Evolutionary conservation across 495 filamentous ascomycete species (phyloP).

Genomic region (Emericellopsis terricola): DNA sequence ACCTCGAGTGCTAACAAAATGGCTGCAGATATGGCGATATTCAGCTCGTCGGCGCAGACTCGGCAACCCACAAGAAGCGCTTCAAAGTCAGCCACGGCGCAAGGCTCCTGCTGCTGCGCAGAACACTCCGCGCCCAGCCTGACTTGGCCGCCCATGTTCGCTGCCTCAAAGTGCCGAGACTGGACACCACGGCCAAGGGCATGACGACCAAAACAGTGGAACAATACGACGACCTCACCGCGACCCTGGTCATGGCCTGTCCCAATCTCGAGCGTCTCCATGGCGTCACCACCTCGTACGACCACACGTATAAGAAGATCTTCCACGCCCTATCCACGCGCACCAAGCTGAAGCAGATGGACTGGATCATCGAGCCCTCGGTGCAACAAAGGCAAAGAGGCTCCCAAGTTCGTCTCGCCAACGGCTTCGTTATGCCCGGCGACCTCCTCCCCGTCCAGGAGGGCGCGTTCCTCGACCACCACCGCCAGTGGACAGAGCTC

Average conservation of each 20-base stretch:
- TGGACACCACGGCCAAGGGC: constrained; percentile 19
- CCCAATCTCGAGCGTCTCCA: constrained; percentile 63
- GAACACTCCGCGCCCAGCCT: constrained; percentile 54
- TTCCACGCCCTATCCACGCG: constrained; percentile 67
- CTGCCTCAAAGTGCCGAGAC: constrained; percentile 54
- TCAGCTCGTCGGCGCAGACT: constrained; percentile 51
- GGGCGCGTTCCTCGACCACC: constrained; percentile 50
- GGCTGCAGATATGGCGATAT: constrained; percentile 46
- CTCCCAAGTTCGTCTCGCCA: neutral
- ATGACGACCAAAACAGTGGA: constrained; percentile 13
- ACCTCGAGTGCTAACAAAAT: too few relatives aligned
- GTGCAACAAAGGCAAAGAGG: neutral
- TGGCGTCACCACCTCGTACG: constrained; percentile 52
- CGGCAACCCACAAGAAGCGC: constrained; percentile 39
- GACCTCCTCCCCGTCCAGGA: constrained; percentile 41
- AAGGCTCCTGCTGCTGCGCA: constrained; percentile 54
- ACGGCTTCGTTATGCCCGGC: constrained; percentile 17
- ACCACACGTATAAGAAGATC: constrained; percentile 54
- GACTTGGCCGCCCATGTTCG: constrained; percentile 55
- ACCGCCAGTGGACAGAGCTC: constrained; percentile 51
- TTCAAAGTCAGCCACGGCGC: constrained; percentile 48
- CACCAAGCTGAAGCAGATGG: constrained; percentile 53
- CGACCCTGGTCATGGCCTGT: constrained; percentile 70
- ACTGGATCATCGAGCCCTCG: constrained; percentile 47
- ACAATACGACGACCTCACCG: constrained; percentile 52